Evolutionary conservation across 371 early-diverging fungal species (phyloP), one percentile per base, ranked within the genome.

Genomic region (Apophysomyces ossiformis): DNA sequence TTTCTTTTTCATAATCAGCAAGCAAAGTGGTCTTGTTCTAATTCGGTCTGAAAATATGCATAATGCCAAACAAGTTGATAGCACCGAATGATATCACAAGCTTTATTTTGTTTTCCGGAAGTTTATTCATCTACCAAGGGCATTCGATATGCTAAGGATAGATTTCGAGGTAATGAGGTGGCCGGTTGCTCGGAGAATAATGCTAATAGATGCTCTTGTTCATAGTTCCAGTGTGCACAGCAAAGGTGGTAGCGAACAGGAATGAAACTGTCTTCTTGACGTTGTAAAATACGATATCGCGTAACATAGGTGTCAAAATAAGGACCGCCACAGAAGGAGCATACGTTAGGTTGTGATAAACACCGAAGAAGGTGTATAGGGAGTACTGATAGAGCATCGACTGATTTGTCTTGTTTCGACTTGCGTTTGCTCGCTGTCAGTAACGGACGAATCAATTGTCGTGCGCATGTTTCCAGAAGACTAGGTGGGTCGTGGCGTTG

Each of bases 241-340:
- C 74, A 74, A 18, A 74, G 58, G 15, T 60, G 57, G 32, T 74
- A 74, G 37, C 62, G 56, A 39, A 70, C 37, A 9, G 70, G 70
- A 11, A 74, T 45, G 11, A 45, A 66, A 15, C 32, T 50, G n/a
- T 64, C 64, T 57, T 74, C 74, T 15, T 57, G 54, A 57, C 87
- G 86, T 39, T 85, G 87, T 32, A 90, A 75, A 36, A 89, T 74
- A 43, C 88, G 83, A 39, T 83, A 78, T 13, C 92, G 85, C 37
- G 74, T 76, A 11, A 80, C 76, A 58, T 64, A 83, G 8, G 69
- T 64, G 15, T 90, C 89, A 78, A 94, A 91, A 65, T 88, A 90
- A 11, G 96, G 93, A 4, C 91, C 93, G 6, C 84, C 82, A 73
- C 96, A 96, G 74, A 90, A 92, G 5, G 91, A 77, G 78, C 96